These are phyloP conservation scores for Zasmidium cellare DNA, from an alignment of 2,329 filamentous ascomycete genomes.

Conservation along the genomic window DNA sequence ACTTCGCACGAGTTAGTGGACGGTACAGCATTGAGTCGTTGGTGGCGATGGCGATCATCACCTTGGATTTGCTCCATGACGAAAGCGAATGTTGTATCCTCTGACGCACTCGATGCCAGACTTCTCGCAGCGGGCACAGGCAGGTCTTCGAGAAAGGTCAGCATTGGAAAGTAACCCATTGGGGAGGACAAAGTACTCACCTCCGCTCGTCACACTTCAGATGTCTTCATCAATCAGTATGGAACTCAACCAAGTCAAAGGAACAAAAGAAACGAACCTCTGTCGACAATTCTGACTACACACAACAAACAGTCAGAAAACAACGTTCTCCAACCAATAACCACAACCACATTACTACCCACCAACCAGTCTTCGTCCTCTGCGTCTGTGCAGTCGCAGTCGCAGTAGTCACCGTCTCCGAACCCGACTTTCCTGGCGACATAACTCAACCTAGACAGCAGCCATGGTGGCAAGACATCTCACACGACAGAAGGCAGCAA, in stretches of 20 bases:
- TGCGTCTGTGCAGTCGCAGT: conserved; percentile 9
- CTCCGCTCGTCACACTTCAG: conserved; percentile 33
- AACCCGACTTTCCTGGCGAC: conserved; percentile 3
- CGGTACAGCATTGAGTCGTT: background rate
- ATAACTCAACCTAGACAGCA: background rate
- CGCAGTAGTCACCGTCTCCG: background rate
- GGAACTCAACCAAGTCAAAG: background rate
- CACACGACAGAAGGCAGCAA: background rate
- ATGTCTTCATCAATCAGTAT: conserved; percentile 19
- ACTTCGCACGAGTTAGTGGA: conserved; percentile 2
- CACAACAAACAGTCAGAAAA: background rate
- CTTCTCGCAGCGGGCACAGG: conserved; percentile 32
- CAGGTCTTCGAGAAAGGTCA: conserved; percentile 13
- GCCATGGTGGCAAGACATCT: background rate
- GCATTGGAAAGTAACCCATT: too few species aligned
- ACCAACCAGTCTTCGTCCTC: conserved; percentile 29
- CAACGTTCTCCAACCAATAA: background rate
- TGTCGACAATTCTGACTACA: conserved; percentile 28
- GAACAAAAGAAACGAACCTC: background rate
- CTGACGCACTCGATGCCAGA: conserved; percentile 33
- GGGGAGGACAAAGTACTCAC: too few species aligned
- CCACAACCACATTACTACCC: too few species aligned
- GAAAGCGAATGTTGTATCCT: conserved; percentile 35
- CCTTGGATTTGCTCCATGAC: conserved; percentile 34
- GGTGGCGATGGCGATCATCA: conserved; percentile 6